Conservation (phyloP, 495 filamentous ascomycete species). For the Venustampulla echinocandica region DNA sequence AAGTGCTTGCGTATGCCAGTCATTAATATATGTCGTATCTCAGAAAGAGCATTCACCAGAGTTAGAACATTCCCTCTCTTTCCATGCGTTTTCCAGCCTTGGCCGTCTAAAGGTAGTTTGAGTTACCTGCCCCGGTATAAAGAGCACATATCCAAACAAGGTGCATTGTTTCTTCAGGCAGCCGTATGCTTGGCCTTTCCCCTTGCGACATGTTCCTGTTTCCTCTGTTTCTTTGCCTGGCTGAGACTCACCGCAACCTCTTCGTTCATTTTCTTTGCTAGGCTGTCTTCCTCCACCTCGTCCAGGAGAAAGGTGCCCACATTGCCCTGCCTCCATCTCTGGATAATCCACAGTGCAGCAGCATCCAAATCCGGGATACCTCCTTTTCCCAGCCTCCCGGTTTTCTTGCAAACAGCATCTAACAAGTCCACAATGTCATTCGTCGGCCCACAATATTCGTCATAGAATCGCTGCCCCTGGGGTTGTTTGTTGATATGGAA, state of each 20-base stretch:
- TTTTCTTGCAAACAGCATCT: conserved; percentile 55
- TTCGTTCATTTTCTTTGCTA: conserved; percentile 35
- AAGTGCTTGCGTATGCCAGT: too few species aligned
- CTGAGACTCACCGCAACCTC: conserved; percentile 25
- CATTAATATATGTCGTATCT: too few species aligned
- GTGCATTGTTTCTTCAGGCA: too few species aligned
- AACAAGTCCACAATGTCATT: conserved; percentile 72
- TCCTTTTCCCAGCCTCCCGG: conserved; percentile 69
- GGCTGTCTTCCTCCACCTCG: conserved; percentile 53
- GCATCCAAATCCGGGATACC: conserved; percentile 62
- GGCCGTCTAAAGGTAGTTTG: too few species aligned
- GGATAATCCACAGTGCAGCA: conserved; percentile 74
- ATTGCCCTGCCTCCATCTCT: conserved; percentile 70
- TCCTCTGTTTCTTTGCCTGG: conserved; percentile 30
- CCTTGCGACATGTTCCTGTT: conserved; percentile 24
- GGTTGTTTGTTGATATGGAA: conserved; percentile 62
- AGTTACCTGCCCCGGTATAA: too few species aligned
- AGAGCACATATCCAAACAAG: too few species aligned
- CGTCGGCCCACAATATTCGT: conserved; percentile 59
- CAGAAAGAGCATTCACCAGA: too few species aligned
- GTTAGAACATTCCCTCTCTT: too few species aligned
- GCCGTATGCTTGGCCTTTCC: conserved; percentile 10
- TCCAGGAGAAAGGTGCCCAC: conserved; percentile 77
- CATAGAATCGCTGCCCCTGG: conserved; percentile 37
- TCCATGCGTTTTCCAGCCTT: too few species aligned